Conservation (phyloP, 1,284 basidiomycete species). For the Baeospora myosura region DNA sequence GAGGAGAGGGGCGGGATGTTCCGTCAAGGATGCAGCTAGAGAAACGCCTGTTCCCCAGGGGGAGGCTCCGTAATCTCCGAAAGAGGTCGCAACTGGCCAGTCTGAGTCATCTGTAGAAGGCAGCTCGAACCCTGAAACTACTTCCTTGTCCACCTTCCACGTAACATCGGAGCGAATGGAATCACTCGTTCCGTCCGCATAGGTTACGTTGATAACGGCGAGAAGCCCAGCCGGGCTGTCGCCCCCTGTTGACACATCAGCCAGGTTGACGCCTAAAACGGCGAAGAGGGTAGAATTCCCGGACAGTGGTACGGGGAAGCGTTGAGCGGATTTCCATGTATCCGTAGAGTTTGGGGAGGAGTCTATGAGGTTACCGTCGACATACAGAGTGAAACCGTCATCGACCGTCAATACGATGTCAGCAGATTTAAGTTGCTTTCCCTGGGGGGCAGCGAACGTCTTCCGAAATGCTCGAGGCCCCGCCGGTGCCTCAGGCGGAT, state of each 20-base stretch:
- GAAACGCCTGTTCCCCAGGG: conserved; percentile 1
- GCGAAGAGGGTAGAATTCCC: conserved; percentile 18
- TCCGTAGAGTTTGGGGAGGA: conserved; percentile 15
- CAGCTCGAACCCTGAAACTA: conserved; percentile 13
- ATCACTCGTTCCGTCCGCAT: conserved; percentile 13
- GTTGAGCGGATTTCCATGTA: conserved; percentile 19
- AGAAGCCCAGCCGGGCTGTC: conserved; percentile 19
- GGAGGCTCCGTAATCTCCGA: background rate
- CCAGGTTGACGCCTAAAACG: conserved; percentile 18
- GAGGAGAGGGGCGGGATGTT: conserved; percentile 9
- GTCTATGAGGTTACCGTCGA: conserved; percentile 20
- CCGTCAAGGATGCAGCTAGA: background rate
- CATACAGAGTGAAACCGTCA: conserved; percentile 20
- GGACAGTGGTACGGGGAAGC: conserved; percentile 13
- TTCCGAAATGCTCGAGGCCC: conserved; percentile 22
- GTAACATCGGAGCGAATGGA: conserved; percentile 13
- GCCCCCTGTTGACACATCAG: conserved; percentile 17
- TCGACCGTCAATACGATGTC: conserved; percentile 19
- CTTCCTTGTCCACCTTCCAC: conserved; percentile 13
- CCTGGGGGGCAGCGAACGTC: conserved; percentile 17
- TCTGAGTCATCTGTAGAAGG: conserved; percentile 13
- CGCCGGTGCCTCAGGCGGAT: conserved; percentile 16
- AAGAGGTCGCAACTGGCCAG: background rate
- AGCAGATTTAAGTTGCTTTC: conserved; percentile 18
- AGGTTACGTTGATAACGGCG: conserved; percentile 15